Base-by-base conservation (phyloP, 139 green algal species). In the Volvox reticuliferus region DNA sequence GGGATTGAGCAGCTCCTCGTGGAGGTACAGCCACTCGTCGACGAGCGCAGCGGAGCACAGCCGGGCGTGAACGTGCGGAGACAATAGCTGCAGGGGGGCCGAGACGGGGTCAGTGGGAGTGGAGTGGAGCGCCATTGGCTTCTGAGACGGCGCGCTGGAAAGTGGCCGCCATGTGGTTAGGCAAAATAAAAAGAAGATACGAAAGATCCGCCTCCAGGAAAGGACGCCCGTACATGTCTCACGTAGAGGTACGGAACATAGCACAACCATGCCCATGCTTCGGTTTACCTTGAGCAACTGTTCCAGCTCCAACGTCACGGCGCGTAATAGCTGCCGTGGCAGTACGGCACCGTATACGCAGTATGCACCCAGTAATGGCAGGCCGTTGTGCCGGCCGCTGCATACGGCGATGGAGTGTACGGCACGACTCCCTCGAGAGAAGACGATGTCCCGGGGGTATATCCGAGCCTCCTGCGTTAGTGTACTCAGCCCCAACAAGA, bases 201-300 rank as follows among this genome's bases (percentile, higher is more conserved):
- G 44, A 55, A 55, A 55, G 44, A 55, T 14, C 5, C 5, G 5
- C 44, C 44, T 55, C n/a, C n/a, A n/a, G n/a, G n/a, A n/a, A n/a
- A n/a, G n/a, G n/a, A n/a, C n/a, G n/a, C n/a, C n/a, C n/a, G n/a
- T n/a, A n/a, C n/a, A n/a, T n/a, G n/a, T n/a, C n/a, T n/a, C n/a
- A n/a, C n/a, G n/a, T n/a, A n/a, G n/a, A n/a, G n/a, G n/a, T n/a
- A n/a, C n/a, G n/a, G n/a, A n/a, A n/a, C n/a, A n/a, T n/a, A n/a
- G n/a, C n/a, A n/a, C n/a, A n/a, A n/a, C n/a, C n/a, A n/a, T n/a
- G n/a, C n/a, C n/a, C n/a, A n/a, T n/a, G n/a, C n/a, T n/a, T n/a
- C n/a, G n/a, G n/a, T 33, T 28, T 68, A 88, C 82, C 82, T 89
- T 89, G 2, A 89, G 71, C 37, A 89, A 50, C n/a, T 89, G 85